Conservation (phyloP, 2,329 filamentous ascomycete genomes). For the Xylogone sp. region DNA sequence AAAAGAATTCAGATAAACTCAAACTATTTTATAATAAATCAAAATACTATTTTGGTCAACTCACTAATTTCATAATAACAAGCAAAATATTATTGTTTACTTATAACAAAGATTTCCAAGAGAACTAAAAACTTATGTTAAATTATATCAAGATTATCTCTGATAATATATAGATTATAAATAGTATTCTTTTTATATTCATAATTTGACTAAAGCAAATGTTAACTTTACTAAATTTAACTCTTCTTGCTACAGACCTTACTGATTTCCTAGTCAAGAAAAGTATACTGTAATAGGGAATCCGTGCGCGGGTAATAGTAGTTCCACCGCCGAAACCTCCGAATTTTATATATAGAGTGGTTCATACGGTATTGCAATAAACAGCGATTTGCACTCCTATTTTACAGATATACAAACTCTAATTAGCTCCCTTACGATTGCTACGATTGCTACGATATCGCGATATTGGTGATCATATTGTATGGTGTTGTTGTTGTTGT, state of each 20-base stretch:
- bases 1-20: conserved; percentile 77
- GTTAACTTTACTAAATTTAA: conserved; percentile 68
- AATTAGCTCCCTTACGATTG: too few relatives aligned
- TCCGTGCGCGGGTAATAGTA: too few relatives aligned
- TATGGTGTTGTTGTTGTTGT: too few relatives aligned
- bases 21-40: conserved; percentile 70
- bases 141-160: conserved; percentile 75
- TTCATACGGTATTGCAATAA: too few relatives aligned
- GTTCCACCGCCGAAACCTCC: too few relatives aligned
- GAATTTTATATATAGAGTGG: too few relatives aligned
- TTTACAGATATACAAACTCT: too few relatives aligned
- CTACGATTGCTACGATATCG: too few relatives aligned
- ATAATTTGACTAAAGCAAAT: conserved; percentile 67
- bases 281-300: too few relatives aligned
- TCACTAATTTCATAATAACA: conserved; percentile 70
- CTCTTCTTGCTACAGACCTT: conserved; percentile 58
- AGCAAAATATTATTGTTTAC: conserved; percentile 65
- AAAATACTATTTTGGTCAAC: conserved; percentile 71
- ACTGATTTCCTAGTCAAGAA: conserved; percentile 62
- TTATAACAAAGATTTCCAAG: conserved; percentile 87
- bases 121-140: conserved; percentile 77
- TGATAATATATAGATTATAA: conserved; percentile 76
- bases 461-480: too few relatives aligned
- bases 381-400: too few relatives aligned
- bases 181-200: conserved; percentile 71